A percentile compares a stretch with the other conserved stretches of the same genome.
Conservation (phyloP, 2,329 filamentous ascomycete species). For the Penicillium sp. region DNA sequence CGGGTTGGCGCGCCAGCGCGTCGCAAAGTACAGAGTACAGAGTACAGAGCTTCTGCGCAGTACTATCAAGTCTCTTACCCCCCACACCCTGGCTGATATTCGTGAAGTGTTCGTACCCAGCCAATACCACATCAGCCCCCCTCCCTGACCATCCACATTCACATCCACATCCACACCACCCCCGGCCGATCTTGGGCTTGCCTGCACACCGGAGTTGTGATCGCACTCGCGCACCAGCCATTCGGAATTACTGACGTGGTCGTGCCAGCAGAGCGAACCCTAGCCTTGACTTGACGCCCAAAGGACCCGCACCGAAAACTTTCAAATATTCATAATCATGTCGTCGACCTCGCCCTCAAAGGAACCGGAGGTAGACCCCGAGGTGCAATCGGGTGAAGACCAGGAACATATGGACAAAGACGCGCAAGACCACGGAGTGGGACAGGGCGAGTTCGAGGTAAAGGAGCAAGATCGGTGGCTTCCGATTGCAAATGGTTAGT, state of each 20-base stretch:
- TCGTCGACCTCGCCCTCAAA: conserved; percentile 95
- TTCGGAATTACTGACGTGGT: conserved; percentile 49
- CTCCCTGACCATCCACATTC: conserved; percentile 16
- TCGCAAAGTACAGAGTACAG: conserved; percentile 32
- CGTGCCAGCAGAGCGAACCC: conserved; percentile 45
- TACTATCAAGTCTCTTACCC: conserved; percentile 30
- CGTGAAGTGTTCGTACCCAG: conserved; percentile 46
- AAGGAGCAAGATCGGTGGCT: conserved; percentile 99
- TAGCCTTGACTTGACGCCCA: conserved; percentile 37
- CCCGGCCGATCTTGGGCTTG: conserved; percentile 30
- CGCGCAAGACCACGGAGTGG: conserved; percentile 67
- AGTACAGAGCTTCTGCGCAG: conserved; percentile 33
- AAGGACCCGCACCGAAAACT: conserved; percentile 40
- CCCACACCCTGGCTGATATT: conserved; percentile 23
- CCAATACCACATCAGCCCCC: conserved; percentile 31
- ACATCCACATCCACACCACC: neutral
- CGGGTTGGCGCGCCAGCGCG: conserved; percentile 29
- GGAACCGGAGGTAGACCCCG: conserved; percentile 85
- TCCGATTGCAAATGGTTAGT: conserved; percentile 99
- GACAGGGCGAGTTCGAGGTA: conserved; percentile 92
- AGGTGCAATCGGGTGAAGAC: conserved; percentile 87
- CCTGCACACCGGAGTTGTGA: conserved; percentile 29
- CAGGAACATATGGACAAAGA: conserved; percentile 85
- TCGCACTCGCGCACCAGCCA: conserved; percentile 24
- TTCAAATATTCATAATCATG: conserved; percentile 72